These are phyloP conservation scores for Phytopythium kandeliae DNA, from an alignment of 352 stramenopile genomes.

Conservation along the genomic window DNA sequence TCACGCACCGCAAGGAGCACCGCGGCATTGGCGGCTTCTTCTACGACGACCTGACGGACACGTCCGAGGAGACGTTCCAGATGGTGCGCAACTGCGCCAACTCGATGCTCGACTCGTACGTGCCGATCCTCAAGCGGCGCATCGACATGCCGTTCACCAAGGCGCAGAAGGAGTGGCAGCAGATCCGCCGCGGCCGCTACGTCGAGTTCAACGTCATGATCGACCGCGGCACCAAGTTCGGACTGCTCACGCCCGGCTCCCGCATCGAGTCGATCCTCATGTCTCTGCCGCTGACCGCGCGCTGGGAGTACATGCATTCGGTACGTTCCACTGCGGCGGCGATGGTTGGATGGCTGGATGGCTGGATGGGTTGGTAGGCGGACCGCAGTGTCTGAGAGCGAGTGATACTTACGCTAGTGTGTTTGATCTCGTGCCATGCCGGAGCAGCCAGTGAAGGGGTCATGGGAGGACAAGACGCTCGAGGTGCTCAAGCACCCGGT, in stretches of 20 bases:
- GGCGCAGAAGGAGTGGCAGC: slow-evolving; percentile 97
- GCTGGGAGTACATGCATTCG: slow-evolving; percentile 95
- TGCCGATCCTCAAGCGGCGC: slow-evolving; percentile 93
- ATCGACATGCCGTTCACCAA: slow-evolving; percentile 95
- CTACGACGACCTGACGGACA: slow-evolving; percentile 97
- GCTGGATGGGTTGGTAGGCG: no score
- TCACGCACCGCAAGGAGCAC: slow-evolving; percentile 93
- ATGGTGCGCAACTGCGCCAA: slow-evolving; percentile 75
- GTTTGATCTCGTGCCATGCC: no score
- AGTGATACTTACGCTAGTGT: no score
- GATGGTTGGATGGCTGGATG: no score
- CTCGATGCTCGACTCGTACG: slow-evolving; percentile 90
- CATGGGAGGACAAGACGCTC: slow-evolving; percentile 91
- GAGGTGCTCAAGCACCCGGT: slow-evolving; percentile 92
- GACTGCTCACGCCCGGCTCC: slow-evolving; percentile 93
- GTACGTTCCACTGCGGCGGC: slow-evolving; percentile 16
- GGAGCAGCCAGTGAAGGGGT: slow-evolving; percentile 79
- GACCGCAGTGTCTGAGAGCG: no score
- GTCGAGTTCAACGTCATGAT: slow-evolving; percentile 99
- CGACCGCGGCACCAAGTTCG: slow-evolving; percentile 98
- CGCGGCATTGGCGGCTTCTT: slow-evolving; percentile 97
- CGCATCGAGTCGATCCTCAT: slow-evolving; percentile 99
- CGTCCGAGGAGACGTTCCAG: slow-evolving; percentile 84
- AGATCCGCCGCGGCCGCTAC: slow-evolving; percentile 95
- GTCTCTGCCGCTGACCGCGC: slow-evolving; percentile 95